A percentile compares a stretch with the other conserved stretches of the same genome.
Conservation (phyloP, 192 early-diverging fungal species). For the Backusella australiensis region DNA sequence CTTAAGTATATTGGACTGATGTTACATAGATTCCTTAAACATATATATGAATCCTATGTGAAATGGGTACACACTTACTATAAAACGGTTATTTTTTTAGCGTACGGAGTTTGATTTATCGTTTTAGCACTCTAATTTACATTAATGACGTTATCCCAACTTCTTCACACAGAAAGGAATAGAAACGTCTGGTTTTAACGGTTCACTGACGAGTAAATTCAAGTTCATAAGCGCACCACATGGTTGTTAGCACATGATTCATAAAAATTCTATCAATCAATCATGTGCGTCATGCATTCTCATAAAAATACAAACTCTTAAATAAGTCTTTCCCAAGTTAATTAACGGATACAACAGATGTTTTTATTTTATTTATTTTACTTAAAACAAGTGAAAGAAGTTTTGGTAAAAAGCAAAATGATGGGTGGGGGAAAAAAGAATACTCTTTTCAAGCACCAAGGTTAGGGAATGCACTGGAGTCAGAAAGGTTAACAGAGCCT, state of each 20-base stretch:
- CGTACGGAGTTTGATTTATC: no score
- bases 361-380: constrained; percentile 1
- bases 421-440: neutral
- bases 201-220: neutral
- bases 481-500: constrained; percentile 13
- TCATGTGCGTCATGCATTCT: neutral
- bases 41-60: no score
- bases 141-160: no score
- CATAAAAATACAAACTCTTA: neutral
- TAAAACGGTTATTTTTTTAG: no score
- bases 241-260: neutral
- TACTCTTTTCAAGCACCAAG: neutral
- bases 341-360: neutral
- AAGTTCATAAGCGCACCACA: neutral
- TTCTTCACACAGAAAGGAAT: neutral
- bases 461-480: constrained; percentile 8
- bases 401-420: neutral
- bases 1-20: no score
- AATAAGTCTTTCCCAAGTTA: neutral
- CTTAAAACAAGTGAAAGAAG: neutral
- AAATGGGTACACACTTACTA: no score
- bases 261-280: neutral
- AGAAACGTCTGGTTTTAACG: neutral
- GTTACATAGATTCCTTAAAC: no score
- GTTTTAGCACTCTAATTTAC: no score